Evolutionary conservation across 345 rosid species (phyloP), one percentile per base, ranked within the genome.

Genomic region (Aquilaria yunnanensis): DNA sequence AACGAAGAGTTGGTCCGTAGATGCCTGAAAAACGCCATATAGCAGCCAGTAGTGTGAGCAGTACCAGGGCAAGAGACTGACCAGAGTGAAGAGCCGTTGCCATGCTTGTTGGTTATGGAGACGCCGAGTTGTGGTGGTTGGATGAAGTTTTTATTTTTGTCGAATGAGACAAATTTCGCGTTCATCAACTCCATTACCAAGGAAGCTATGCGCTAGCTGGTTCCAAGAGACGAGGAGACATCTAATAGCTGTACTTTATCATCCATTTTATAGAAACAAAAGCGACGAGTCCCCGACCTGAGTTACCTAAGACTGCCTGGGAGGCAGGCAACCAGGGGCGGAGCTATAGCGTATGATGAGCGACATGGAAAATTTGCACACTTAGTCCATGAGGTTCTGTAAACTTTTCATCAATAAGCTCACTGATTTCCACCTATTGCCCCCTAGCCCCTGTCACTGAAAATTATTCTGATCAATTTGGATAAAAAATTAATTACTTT

Each of bases 21-120:
- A 56, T 63, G 73, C 90, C 87, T 74, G 82, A 70, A 34, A 73
- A 71, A 54, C 12, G 61, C 77, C 75, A 68, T 50, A 61, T 6
- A 23, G 76, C 47, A 52, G 72, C 43, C 46, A 74, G 48, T 49
- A 74, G 48, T 0, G 69, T 34, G 0, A 61, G 51, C 45, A 69
- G 43, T 47, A 54, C 53, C 46, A 71, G 51, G 1, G 66, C 66
- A 64, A 60, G 43, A 14, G 59, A 51, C 60, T 57, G 8, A 8
- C 41, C 9, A 32, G 16, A 16, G 46, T 41, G 23, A 11, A 71
- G 29, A 12, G 34, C 13, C 13, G 54, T 9, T 45, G 56, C 62
- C 75, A 78, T 78, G 32, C 55, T 67, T 50, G 16, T 46, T 59
- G 32, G 48, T 14, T 9, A 30, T 30, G 46, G 3, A 51, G 32